Evolutionary conservation across 1,284 basidiomycete species (phyloP), one percentile per base, ranked within the genome.

Genomic region (Boletus austroedulis): DNA sequence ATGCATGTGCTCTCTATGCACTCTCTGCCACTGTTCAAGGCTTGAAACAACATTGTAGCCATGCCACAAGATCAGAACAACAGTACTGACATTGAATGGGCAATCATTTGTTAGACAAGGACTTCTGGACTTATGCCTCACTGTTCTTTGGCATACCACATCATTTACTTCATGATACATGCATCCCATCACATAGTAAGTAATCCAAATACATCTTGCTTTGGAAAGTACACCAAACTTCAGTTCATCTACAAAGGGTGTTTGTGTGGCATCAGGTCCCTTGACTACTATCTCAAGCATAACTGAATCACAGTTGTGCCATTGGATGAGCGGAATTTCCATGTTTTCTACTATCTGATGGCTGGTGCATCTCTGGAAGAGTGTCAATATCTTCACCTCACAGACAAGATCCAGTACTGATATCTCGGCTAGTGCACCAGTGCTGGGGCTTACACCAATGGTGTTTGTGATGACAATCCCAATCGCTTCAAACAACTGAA

Each of bases 241-340:
- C 95, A 98, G 75, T 96, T 96, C 77, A 89, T 82, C 50, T 94
- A 97, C 26, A 88, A 91, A 50, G 95, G 95, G 9, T 84, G 93
- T 14, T 77, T 99, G 0, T 86, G 83, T 54, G 96, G 97, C 63
- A 79, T 95, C 70, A 99, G 98, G 76, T 96, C 93, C 0, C 87
- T 98, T 64, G 94, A 98, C 69, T 99, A 99, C 78, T 98, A 96
- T 77, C 84, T 99, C 57, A 95, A 99, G 74, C 84, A 91, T 47
- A 90, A 88, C 59, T 85, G 93, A 19, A 92, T 96, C 21, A 82
- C 90, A 6, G 85, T 86, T 43, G 85, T 89, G 1, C 89, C 89
- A 5, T 89, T 84, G 1, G 93, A 93, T 55, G 94, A 97, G 74
- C 85, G 95, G 28, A 98, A 96, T 67, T 99, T 98, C 75, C 95